These are phyloP conservation scores for Ceratocystis eucalypticola DNA, from an alignment of 2,329 filamentous ascomycete genomes.

Conservation along the genomic window DNA sequence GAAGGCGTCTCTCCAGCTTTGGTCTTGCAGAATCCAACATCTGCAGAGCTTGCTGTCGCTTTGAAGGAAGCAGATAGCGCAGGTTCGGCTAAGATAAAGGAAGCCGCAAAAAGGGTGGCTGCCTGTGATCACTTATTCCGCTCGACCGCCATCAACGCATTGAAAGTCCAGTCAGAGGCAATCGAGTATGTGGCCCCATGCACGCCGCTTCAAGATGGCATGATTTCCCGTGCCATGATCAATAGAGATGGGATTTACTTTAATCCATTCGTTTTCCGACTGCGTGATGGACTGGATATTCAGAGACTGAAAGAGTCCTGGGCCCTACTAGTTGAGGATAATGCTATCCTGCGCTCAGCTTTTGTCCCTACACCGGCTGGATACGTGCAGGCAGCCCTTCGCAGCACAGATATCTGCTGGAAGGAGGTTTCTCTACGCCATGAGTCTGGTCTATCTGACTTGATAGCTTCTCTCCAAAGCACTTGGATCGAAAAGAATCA, in stretches of 20 bases:
- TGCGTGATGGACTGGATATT: constrained; percentile 35
- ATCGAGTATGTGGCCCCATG: constrained; percentile 70
- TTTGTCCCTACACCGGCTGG: constrained; percentile 65
- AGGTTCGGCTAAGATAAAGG: neutral
- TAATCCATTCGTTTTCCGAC: constrained; percentile 53
- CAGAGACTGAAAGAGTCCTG: constrained; percentile 44
- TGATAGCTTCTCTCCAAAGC: constrained; percentile 23
- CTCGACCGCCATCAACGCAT: constrained; percentile 35
- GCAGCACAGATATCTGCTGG: constrained; percentile 33
- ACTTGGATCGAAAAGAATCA: constrained; percentile 44
- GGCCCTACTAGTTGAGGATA: constrained; percentile 34
- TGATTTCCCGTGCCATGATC: constrained; percentile 56
- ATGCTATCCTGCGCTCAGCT: constrained; percentile 56
- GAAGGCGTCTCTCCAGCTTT: constrained; percentile 45
- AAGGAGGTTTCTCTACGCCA: constrained; percentile 22
- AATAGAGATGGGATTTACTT: constrained; percentile 52
- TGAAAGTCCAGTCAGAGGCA: constrained; percentile 37
- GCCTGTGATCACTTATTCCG: constrained; percentile 52
- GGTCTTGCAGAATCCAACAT: constrained; percentile 49
- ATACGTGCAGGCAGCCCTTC: constrained; percentile 57
- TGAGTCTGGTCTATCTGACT: neutral
- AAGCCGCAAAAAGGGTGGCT: constrained; percentile 44
- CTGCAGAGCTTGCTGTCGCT: constrained; percentile 34
- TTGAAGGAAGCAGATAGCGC: constrained; percentile 22
- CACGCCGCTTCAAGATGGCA: constrained; percentile 74